Evolutionary conservation across 2,329 filamentous ascomycete species (phyloP).

Genomic region (Paecilomyces sp.): DNA sequence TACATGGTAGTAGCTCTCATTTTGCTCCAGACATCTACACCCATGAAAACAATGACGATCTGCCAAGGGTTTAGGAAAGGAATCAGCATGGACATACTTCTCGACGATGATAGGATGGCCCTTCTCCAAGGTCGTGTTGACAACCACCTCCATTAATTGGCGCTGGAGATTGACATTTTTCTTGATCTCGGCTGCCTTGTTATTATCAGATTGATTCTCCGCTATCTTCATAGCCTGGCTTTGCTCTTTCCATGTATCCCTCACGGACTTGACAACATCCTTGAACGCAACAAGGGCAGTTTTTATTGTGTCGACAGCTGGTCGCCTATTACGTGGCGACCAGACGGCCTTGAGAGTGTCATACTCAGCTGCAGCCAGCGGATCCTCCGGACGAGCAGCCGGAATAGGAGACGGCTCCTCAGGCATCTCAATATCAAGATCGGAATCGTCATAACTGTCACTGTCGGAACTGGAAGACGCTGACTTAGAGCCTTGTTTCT

Average conservation of each 20-base stretch:
- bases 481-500: conserved; percentile 18
- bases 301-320: conserved; percentile 47
- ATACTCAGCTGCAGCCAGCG: conserved; percentile 48
- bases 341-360: conserved; percentile 57
- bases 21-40: conserved; percentile 28
- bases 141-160: conserved; percentile 48
- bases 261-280: conserved; percentile 52
- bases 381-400: conserved; percentile 43
- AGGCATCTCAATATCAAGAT: conserved; percentile 45
- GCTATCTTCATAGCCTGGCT: conserved; percentile 50
- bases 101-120: conserved; percentile 41
- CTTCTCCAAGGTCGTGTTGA: conserved; percentile 34
- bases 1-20: conserved; percentile 29
- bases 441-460: conserved; percentile 43
- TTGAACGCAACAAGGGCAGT: conserved; percentile 50
- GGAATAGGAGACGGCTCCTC: conserved; percentile 51
- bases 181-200: conserved; percentile 48
- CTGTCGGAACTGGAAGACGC: conserved; percentile 43
- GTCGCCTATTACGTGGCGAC: conserved; percentile 47
- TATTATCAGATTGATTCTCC: conserved; percentile 49
- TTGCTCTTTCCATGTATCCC: conserved; percentile 56
- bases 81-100: conserved; percentile 38
- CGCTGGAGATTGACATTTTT: conserved; percentile 52
- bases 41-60: conserved; percentile 16
- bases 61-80: conserved; percentile 13